Conservation (phyloP, 1,139 yeast genomes). For the Lodderomyces metapsilosis region DNA sequence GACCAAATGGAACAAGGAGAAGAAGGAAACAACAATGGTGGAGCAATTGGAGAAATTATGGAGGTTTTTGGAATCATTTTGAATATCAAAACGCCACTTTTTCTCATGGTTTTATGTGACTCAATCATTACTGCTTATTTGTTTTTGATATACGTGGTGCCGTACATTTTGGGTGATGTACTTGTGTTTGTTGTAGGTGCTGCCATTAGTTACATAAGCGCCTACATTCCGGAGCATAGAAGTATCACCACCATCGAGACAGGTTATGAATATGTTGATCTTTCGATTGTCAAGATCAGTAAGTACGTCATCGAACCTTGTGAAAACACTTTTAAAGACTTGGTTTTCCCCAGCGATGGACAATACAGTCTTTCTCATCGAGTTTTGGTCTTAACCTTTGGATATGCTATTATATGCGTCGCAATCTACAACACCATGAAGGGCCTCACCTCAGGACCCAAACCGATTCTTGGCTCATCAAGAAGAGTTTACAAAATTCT, state of each 20-base stretch:
- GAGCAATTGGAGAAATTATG: conserved; percentile 28
- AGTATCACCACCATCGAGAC: background rate
- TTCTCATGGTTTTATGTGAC: conserved; percentile 39
- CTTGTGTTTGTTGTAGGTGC: conserved; percentile 19
- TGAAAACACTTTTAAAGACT: conserved; percentile 17
- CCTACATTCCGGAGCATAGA: background rate
- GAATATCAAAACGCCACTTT: conserved; percentile 35
- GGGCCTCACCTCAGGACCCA: conserved; percentile 27
- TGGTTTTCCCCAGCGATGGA: conserved; percentile 16
- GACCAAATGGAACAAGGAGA: conserved; percentile 4
- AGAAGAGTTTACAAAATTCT: conserved; percentile 51
- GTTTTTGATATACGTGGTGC: conserved; percentile 50
- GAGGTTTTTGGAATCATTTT: conserved; percentile 38
- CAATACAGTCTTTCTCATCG: conserved; percentile 34
- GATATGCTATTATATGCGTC: conserved; percentile 35
- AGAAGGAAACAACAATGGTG: conserved; percentile 9
- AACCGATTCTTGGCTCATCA: conserved; percentile 48
- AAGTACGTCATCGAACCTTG: conserved; percentile 17
- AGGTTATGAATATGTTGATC: conserved; percentile 14
- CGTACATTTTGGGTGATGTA: conserved; percentile 50
- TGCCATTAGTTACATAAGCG: conserved; percentile 5
- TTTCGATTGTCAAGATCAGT: conserved; percentile 1
- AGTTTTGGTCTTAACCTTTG: conserved; percentile 28
- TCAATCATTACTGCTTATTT: conserved; percentile 43
- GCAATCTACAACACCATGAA: conserved; percentile 36